These are phyloP conservation scores for Mycena latifolia DNA, from an alignment of 768 basidiomycete species.

Conservation along the genomic window DNA sequence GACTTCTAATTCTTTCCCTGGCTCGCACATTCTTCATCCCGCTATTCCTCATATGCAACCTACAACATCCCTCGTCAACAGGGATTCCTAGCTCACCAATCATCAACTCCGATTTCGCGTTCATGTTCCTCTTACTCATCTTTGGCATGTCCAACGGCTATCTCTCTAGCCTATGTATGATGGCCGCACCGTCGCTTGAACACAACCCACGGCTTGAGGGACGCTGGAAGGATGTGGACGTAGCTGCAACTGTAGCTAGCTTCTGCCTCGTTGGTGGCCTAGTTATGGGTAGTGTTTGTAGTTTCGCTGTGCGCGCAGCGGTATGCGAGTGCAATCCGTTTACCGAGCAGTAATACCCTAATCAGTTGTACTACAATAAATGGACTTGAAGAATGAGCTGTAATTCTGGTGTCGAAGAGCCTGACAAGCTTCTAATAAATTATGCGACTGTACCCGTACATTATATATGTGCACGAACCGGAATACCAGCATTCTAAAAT, in stretches of 20 bases:
- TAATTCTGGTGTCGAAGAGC: no score
- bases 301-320: conserved; percentile 81
- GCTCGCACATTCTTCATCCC: conserved; percentile 87
- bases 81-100: conserved; percentile 53
- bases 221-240: conserved; percentile 82
- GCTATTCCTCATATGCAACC: conserved; percentile 90
- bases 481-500: conserved; percentile 17
- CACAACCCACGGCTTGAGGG: conserved; percentile 83
- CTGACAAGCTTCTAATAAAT: conserved; percentile 23
- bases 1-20: conserved; percentile 73
- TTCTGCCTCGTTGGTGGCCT: conserved; percentile 86
- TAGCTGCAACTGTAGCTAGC: conserved; percentile 84
- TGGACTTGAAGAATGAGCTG: conserved; percentile 22
- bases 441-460: conserved; percentile 8
- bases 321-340: conserved; percentile 87
- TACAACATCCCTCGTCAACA: conserved; percentile 61
- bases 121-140: conserved; percentile 76
- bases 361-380: conserved; percentile 28
- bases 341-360: conserved; percentile 34
- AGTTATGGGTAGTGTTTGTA: conserved; percentile 78
- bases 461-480: conserved; percentile 9
- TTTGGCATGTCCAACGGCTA: conserved; percentile 91
- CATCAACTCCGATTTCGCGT: conserved; percentile 83
- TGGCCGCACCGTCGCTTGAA: conserved; percentile 83
- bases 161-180: conserved; percentile 82